Conservation (phyloP, 345 rosid species). For the Populus nigra region DNA sequence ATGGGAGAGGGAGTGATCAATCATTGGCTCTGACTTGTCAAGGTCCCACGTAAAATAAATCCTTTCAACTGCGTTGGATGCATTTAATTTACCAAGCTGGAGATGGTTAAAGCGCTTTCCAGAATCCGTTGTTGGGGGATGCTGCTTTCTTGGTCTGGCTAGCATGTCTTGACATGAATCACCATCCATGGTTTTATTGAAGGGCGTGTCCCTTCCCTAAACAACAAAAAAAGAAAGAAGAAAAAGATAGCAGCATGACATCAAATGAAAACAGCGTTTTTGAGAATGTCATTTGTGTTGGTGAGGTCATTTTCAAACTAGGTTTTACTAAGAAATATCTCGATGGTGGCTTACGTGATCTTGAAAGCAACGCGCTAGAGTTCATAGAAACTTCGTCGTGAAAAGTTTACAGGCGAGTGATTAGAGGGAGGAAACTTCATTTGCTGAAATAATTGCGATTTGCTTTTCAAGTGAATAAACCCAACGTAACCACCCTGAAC, state of each 20-base stretch:
- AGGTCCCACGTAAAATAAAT: not conserved
- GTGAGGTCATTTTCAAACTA: not conserved
- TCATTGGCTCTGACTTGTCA: not conserved
- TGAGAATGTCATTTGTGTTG: not conserved
- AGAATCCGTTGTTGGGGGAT: too few species aligned
- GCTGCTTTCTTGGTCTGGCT: too few species aligned
- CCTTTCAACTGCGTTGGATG: too few species aligned
- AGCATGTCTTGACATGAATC: too few species aligned
- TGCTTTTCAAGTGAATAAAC: not conserved
- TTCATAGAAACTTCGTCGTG: not conserved
- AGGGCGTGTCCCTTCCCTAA: too few species aligned
- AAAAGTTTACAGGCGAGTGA: not conserved
- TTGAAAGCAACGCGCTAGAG: not conserved
- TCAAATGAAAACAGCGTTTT: not conserved
- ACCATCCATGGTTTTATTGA: too few species aligned
- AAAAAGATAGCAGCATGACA: not conserved
- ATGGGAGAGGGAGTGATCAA: not conserved
- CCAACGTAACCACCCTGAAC: not conserved
- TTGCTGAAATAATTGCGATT: not conserved
- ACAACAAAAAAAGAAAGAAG: too few species aligned
- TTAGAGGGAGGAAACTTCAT: not conserved
- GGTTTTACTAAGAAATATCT: not conserved
- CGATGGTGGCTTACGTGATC: not conserved
- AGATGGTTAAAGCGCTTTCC: too few species aligned
- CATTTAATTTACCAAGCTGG: too few species aligned